phyloP scores from a whole-genome alignment of 2,329 filamentous ascomycete species.

The Monilinia polystroma region DNA sequence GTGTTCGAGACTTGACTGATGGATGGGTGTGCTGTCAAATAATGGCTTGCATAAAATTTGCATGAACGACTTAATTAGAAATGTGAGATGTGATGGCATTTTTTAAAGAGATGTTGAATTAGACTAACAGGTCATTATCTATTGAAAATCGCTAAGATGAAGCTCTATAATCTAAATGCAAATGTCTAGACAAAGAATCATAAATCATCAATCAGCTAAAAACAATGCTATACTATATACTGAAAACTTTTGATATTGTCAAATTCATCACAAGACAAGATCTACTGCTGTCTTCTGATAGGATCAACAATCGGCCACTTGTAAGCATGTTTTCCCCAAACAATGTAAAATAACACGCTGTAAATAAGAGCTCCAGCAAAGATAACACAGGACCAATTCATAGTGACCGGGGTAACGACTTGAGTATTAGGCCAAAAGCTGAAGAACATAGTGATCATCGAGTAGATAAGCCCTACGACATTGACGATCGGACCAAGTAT shows the following conservation, averaged over 20 bases:
- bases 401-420: constrained; percentile 17
- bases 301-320: constrained; percentile 45
- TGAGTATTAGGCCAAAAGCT: constrained; percentile 21
- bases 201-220: background rate
- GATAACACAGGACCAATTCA: constrained; percentile 25
- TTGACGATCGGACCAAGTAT: constrained; percentile 25
- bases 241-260: background rate
- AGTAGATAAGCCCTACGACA: constrained; percentile 17
- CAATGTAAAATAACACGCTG: constrained; percentile 19
- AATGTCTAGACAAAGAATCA: background rate
- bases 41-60: background rate
- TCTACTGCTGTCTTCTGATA: constrained; percentile 26
- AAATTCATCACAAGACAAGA: background rate
- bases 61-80: background rate
- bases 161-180: constrained; percentile 1
- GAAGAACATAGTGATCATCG: constrained; percentile 23
- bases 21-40: background rate
- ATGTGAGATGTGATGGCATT: background rate
- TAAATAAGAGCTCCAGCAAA: constrained; percentile 20
- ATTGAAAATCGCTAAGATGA: background rate
- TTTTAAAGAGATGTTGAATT: too few relatives aligned
- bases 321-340: constrained; percentile 43
- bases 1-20: background rate
- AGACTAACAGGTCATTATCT: background rate
- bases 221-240: constrained; percentile 14